phyloP scores from a whole-genome alignment of 2,329 filamentous ascomycete species.

The Stagonosporopsis rhizophila region DNA sequence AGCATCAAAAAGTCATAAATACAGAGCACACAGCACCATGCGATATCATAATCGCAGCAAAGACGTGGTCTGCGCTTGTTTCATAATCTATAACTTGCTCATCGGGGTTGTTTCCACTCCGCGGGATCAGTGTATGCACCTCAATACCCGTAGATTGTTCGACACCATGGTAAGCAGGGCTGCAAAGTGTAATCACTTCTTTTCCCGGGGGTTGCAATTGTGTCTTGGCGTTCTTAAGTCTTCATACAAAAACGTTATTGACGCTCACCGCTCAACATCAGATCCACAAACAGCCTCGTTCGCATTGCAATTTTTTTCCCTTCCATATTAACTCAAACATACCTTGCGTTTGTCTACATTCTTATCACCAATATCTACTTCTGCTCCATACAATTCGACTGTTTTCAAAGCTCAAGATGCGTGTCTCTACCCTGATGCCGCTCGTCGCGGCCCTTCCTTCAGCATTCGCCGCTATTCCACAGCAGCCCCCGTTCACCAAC shows the following conservation, averaged over 20 bases:
- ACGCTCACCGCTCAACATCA: background rate
- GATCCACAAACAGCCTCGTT: background rate
- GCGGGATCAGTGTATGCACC: background rate
- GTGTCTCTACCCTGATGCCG: conserved; percentile 17
- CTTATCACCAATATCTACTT: background rate
- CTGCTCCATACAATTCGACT: background rate
- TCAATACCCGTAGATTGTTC: conserved; percentile 11
- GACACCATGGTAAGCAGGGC: background rate
- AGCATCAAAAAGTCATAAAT: background rate
- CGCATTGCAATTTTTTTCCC: background rate
- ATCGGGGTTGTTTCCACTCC: background rate
- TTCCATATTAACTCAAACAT: background rate
- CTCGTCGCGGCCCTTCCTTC: conserved; percentile 16
- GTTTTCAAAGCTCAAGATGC: conserved; percentile 7
- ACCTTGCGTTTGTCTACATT: background rate
- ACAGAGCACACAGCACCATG: background rate
- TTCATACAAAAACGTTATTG: background rate
- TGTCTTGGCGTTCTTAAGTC: background rate
- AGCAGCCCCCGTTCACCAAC: conserved; percentile 30
- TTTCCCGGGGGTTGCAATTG: background rate
- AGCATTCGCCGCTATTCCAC: conserved; percentile 14
- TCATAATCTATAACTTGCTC: conserved; percentile 14
- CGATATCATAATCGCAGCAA: background rate
- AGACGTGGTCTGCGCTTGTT: conserved; percentile 3
- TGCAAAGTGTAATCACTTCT: conserved; percentile 8